Percentiles rank a stretch among this genome's conserved stretches.
Conservation (phyloP, 2,329 filamentous ascomycete genomes). For the Cytospora chrysosperma region DNA sequence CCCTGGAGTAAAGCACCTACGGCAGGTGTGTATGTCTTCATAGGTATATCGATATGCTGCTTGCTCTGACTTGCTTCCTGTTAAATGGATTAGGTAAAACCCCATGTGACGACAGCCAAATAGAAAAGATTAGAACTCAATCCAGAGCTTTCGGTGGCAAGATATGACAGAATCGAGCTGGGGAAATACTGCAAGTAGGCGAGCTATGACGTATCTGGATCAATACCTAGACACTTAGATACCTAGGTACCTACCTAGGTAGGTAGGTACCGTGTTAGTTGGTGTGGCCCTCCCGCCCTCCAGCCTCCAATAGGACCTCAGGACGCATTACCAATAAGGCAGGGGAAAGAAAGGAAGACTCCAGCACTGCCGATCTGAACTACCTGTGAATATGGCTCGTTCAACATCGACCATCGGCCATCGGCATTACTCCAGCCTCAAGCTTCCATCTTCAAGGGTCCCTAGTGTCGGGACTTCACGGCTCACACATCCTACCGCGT, state of each 20-base stretch:
- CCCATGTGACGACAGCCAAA: no score
- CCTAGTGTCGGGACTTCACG: neutral
- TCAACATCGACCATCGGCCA: neutral
- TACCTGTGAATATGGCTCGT: neutral
- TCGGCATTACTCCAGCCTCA: neutral
- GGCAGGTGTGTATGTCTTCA: no score
- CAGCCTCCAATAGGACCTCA: neutral
- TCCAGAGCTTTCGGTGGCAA: neutral
- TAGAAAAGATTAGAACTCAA: neutral
- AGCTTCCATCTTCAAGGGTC: neutral
- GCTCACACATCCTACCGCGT: no score
- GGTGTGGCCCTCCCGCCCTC: neutral
- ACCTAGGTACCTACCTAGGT: no score
- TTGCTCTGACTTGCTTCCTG: no score
- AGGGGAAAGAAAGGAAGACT: neutral
- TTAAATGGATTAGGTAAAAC: no score
- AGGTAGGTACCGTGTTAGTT: no score
- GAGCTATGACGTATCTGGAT: neutral
- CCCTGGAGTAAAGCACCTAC: no score
- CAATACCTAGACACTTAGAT: no score
- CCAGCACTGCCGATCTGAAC: neutral
- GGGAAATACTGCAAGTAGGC: neutral
- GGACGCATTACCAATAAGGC: neutral
- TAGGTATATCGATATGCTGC: no score
- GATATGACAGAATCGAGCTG: neutral